Evolutionary conservation across 805 yeast species (phyloP).

Genomic region (Diddensiella transvaalensis): DNA sequence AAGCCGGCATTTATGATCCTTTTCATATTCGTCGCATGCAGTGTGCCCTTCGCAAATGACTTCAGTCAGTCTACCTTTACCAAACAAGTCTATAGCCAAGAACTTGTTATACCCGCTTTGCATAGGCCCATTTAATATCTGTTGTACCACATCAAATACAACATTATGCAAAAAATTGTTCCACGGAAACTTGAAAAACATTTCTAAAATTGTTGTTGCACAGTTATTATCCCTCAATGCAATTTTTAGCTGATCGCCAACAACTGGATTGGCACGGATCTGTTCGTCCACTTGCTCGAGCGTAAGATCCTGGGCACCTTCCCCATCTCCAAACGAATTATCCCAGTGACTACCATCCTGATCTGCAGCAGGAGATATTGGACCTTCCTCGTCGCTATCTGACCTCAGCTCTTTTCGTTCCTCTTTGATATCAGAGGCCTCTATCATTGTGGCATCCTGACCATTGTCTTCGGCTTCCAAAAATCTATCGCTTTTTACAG

Average conservation of each 20-base stretch:
- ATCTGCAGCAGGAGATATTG: background rate
- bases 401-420: conserved; percentile 5
- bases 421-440: conserved; percentile 3
- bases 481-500: conserved; percentile 25
- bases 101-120: conserved; percentile 82
- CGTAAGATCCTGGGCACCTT: conserved; percentile 24
- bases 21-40: conserved; percentile 57
- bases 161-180: conserved; percentile 96
- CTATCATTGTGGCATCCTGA: conserved; percentile 14
- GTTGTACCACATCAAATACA: conserved; percentile 94
- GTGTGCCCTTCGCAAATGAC: conserved; percentile 60
- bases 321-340: conserved; percentile 9
- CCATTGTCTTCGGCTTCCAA: conserved; percentile 6
- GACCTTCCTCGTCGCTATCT: conserved; percentile 11
- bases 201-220: conserved; percentile 60
- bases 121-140: conserved; percentile 81
- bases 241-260: conserved; percentile 86
- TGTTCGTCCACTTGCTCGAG: conserved; percentile 36
- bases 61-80: conserved; percentile 56
- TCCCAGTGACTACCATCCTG: conserved; percentile 1
- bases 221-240: conserved; percentile 72
- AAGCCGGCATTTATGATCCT: conserved; percentile 57
- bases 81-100: conserved; percentile 66
- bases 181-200: conserved; percentile 90
- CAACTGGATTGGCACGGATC: conserved; percentile 58